Evolutionary conservation across 208 protist species (phyloP).

Genomic region (Vickermania ingenoplastis): DNA sequence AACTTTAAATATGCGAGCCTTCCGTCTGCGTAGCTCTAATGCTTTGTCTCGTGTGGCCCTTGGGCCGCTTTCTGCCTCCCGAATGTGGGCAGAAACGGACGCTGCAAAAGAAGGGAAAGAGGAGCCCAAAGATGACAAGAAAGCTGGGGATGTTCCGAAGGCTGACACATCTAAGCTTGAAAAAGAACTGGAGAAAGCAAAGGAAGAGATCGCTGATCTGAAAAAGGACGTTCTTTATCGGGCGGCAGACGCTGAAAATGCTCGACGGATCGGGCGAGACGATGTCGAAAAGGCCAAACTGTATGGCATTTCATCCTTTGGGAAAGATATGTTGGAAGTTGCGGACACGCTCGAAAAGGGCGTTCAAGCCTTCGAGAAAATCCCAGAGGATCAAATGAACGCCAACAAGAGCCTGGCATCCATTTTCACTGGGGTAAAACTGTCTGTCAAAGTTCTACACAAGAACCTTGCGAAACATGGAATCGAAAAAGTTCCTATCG

Average conservation of each 20-base stretch:
- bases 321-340: slow-evolving; percentile 89
- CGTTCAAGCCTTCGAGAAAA: slow-evolving; percentile 47
- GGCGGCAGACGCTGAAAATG: slow-evolving; percentile 85
- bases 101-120: slow-evolving; percentile 13
- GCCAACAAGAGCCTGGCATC: slow-evolving; percentile 45
- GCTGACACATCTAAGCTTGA: slow-evolving; percentile 34
- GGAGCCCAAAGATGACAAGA: not conserved
- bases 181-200: slow-evolving; percentile 53
- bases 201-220: slow-evolving; percentile 45
- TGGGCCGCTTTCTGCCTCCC: slow-evolving; percentile 3
- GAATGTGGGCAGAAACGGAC: slow-evolving; percentile 10
- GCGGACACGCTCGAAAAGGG: slow-evolving; percentile 88
- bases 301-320: slow-evolving; percentile 84
- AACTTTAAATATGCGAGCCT: not conserved
- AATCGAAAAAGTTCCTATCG: slow-evolving; percentile 77
- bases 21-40: not conserved
- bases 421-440: slow-evolving; percentile 77
- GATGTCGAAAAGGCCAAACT: slow-evolving; percentile 86
- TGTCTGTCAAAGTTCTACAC: slow-evolving; percentile 78
- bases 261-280: slow-evolving; percentile 75
- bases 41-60: not conserved
- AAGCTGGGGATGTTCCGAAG: slow-evolving; percentile 1
- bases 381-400: slow-evolving; percentile 41
- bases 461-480: slow-evolving; percentile 80
- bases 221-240: slow-evolving; percentile 83